Conservation (phyloP, 2,329 filamentous ascomycete genomes). For the Bertia moriformis region DNA sequence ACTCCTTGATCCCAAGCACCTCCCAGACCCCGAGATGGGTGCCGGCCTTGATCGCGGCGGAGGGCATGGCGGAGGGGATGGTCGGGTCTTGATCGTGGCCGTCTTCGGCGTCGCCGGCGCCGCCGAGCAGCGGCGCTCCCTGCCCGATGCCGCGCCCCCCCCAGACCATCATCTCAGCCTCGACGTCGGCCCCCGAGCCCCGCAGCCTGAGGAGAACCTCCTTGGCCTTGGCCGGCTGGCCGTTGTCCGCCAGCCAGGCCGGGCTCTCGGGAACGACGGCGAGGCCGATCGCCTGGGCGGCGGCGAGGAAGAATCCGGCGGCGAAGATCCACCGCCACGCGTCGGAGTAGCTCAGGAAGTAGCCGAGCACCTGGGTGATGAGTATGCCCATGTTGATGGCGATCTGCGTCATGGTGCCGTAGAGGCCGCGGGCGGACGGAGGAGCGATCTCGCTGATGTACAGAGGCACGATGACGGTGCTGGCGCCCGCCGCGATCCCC, state of each 20-base stretch:
- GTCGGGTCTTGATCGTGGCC: conserved; percentile 10
- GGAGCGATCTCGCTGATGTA: conserved; percentile 59
- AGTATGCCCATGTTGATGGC: conserved; percentile 60
- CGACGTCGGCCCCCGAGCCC: conserved; percentile 37
- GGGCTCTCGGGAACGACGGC: conserved; percentile 51
- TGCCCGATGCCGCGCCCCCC: conserved; percentile 23
- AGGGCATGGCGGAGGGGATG: conserved; percentile 5
- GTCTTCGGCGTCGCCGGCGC: conserved; percentile 32
- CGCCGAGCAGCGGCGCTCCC: conserved; percentile 3
- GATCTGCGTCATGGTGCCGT: conserved; percentile 47
- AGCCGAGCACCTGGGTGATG: conserved; percentile 48
- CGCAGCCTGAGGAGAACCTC: conserved; percentile 42
- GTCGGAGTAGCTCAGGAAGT: conserved; percentile 47
- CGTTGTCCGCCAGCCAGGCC: conserved; percentile 52
- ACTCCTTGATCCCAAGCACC: conserved; percentile 52
- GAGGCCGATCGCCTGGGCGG: conserved; percentile 39
- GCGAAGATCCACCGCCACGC: conserved; percentile 54
- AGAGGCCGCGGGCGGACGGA: conserved; percentile 40
- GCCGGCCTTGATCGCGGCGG: conserved; percentile 10
- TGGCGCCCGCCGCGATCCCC: conserved; percentile 52
- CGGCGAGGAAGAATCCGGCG: conserved; percentile 40
- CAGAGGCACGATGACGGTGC: conserved; percentile 56
- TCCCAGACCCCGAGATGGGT: conserved; percentile 47
- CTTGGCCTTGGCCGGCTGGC: conserved; percentile 32
- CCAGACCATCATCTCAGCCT: conserved; percentile 46